These are phyloP conservation scores for Nicotiana benthamiana DNA, from an alignment of 257 asterid species.

Conservation along the genomic window DNA sequence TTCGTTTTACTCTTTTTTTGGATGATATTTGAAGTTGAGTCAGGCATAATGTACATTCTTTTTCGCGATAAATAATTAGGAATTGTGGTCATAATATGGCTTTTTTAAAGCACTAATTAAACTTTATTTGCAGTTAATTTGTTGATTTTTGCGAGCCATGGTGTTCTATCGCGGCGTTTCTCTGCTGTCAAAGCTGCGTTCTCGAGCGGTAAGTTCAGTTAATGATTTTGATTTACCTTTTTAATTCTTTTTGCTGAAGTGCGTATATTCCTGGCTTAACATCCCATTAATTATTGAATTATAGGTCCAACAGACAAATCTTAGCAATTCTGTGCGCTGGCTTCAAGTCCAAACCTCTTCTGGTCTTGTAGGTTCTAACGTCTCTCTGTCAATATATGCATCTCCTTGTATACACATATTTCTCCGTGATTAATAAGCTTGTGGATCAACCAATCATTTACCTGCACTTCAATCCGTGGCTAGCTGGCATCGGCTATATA, in stretches of 20 bases:
- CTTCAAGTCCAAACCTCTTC: slow-evolving; percentile 84
- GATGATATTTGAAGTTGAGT: too few relatives aligned
- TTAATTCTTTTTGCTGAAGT: not conserved
- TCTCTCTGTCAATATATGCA: not conserved
- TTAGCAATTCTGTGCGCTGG: slow-evolving; percentile 70
- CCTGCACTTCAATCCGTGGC: not conserved
- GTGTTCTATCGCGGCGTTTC: slow-evolving; percentile 24
- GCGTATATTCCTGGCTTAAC: not conserved
- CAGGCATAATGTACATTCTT: too few relatives aligned
- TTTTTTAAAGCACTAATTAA: not conserved
- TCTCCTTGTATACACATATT: too few relatives aligned
- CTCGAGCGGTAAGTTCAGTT: slow-evolving; percentile 23
- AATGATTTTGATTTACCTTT: not conserved
- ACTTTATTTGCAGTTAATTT: not conserved
- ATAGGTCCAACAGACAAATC: slow-evolving; percentile 56
- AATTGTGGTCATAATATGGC: too few relatives aligned
- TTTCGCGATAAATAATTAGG: too few relatives aligned
- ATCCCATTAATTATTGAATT: not conserved
- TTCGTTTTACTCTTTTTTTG: too few relatives aligned
- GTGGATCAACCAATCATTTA: not conserved
- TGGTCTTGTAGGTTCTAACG: slow-evolving; percentile 19
- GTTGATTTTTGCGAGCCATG: slow-evolving; percentile 6
- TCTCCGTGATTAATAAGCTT: not conserved
- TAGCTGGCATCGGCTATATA: not conserved
- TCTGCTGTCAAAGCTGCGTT: slow-evolving; percentile 27